Evolutionary conservation across 768 basidiomycete genomes (phyloP), one percentile per base, ranked within the genome.

Genomic region (Lentinula guzmanii): DNA sequence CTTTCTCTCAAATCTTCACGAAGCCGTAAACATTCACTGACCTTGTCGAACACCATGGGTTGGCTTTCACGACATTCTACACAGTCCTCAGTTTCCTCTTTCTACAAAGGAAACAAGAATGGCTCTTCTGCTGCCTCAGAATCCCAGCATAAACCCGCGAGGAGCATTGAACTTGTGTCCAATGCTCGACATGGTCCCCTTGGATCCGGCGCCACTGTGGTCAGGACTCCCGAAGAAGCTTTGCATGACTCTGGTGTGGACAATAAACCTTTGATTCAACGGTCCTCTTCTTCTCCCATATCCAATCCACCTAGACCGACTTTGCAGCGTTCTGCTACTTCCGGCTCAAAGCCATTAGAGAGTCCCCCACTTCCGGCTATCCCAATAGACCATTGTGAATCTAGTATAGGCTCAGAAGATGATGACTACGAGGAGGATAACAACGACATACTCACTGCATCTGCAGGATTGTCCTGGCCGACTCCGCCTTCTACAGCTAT

Each of bases 181-280:
- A 63, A 42, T 24, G 42, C 42, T 48, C 62, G 74, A 11, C 77
- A 72, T 46, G 84, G 84, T 2, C 71, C 75, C 3, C 80, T 90
- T 18, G 90, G 89, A n/a, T 69, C 81, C 18, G 90, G 91, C 43
- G 91, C 91, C 13, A 86, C 79, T 1, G 76, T 93, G 34, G 91
- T 93, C 41, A 78, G 86, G 61, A 93, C 91, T 0, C 91, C 91
- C 7, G 85, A 88, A 65, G 91, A 93, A 60, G 91, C 91, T 21
- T 76, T 93, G 34, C 76, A 77, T 51, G 80, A 79, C 52, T 79
- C 80, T 0, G 72, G 76, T 18, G 76, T 43, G 8, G 55, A 52
- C 15, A 39, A 35, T 11, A 51, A 28, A 48, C 35, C 57, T 52
- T 46, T 57, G 24, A 37, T 31, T 5, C 37, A 39, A 5, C 52